A percentile compares a stretch with the other conserved stretches of the same genome.
phyloP scores from a whole-genome alignment of 2,329 filamentous ascomycete species.

The Trichoderma gracile region DNA sequence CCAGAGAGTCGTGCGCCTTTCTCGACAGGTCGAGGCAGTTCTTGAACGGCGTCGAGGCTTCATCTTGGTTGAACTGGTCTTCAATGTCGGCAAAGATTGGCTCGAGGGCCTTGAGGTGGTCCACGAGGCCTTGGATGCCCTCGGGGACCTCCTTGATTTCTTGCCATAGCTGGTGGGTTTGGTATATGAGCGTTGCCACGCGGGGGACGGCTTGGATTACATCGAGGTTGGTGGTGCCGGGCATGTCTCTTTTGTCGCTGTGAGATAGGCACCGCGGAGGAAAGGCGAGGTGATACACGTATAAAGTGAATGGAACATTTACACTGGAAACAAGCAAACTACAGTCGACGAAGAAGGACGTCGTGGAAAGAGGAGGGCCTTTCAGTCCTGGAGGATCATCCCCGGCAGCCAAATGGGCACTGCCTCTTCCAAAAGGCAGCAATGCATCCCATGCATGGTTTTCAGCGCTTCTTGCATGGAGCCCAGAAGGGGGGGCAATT shows the following conservation, averaged over 20 bases:
- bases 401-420: slow-evolving; percentile 2
- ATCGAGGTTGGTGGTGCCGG: slow-evolving; percentile 31
- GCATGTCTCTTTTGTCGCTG: slow-evolving; percentile 11
- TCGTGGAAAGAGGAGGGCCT: not conserved
- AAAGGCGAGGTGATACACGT: not conserved
- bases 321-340: not conserved
- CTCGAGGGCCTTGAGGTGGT: slow-evolving; percentile 27
- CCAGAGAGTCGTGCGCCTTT: slow-evolving; percentile 27
- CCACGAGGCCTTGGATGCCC: slow-evolving; percentile 30
- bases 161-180: slow-evolving; percentile 32
- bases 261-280: not conserved
- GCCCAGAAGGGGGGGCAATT: not conserved
- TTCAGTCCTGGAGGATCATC: not conserved
- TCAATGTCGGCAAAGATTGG: slow-evolving; percentile 29
- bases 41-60: slow-evolving; percentile 8
- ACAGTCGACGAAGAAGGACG: too few species aligned
- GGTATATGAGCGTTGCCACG: slow-evolving; percentile 31
- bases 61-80: slow-evolving; percentile 25
- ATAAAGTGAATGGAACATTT: not conserved
- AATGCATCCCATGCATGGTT: not conserved
- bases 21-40: slow-evolving; percentile 25
- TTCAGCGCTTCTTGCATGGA: slow-evolving; percentile 16
- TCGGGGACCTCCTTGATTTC: slow-evolving; percentile 32
- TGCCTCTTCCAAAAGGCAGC: slow-evolving; percentile 7
- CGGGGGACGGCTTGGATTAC: slow-evolving; percentile 31